Evolutionary conservation across 1,284 basidiomycete species (phyloP), one percentile per base, ranked within the genome.

Genomic region (Coniferiporia sulphurascens): DNA sequence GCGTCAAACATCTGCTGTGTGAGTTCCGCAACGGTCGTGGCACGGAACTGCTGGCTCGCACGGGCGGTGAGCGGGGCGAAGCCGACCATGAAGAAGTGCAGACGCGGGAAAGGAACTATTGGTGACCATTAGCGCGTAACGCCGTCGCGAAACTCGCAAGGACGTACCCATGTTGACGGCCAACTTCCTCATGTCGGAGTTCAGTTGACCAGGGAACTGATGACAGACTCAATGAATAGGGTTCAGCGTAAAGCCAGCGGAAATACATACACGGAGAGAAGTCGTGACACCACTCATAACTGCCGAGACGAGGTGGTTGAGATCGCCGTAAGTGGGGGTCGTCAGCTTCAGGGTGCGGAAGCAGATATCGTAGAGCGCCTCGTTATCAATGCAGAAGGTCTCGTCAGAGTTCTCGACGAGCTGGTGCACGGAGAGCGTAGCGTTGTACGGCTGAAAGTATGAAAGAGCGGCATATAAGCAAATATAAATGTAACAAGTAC

Each of bases 41-140:
- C 94, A 65, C 95, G 91, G 83, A 93, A 96, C 70, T 93, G 90
- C 69, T 93, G 89, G 73, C 91, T 95, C 63, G 93, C 93, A 46
- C 93, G 88, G 36, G 95, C 92, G 61, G 95, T 97, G 62, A 98
- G 78, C 43, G 95, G 95, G 62, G 96, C 95, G 68, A 93, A 98
- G 65, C 95, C 95, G 67, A 94, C 94, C 88, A 97, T 93, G 85
- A 98, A 98, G 86, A 98, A 98, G 78, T 98, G 96, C 48, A 98
- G 89, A 88, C 95, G 93, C 62, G 94, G 94, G 92, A 97, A 96
- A 50, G 95, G 94, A 74, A 95, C 89, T 91, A 55, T 56, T 27
- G 5, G 54, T 27, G 27, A 27, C 27, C 27, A 27, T 48, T 27
- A 38, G 17, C 27, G 27, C 5, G 27, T 27, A 27, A 27, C 27